Base-by-base conservation (phyloP, 768 basidiomycete species). In the Mrakia hoshinonis region DNA sequence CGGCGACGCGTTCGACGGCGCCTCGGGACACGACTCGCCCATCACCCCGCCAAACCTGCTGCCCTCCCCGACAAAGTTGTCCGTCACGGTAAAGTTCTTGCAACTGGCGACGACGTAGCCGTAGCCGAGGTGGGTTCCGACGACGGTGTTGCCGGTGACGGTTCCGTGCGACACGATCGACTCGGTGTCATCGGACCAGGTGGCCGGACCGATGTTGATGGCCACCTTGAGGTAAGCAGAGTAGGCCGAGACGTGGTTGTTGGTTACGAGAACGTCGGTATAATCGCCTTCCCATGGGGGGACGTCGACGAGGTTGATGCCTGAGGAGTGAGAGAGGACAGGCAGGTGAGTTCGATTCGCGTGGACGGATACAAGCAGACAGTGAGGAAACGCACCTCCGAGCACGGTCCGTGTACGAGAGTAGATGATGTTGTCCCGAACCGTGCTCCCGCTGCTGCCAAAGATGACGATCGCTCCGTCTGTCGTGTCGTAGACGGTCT, bases 401-500 rank as follows among this genome's bases (percentile, higher is more conserved):
- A 79, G 72, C 13, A 79, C 74, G 18, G 78, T 76, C 26, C 80
- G 49, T 4, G 79, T 78, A 15, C 76, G 69, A 12, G 79, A 75
- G 46, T 76, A 79, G 29, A 80, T 72, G 24, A 75, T 67, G 60
- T 80, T 80, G 47, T 78, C 63, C 49, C 73, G 58, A 7, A 80
- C 76, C 26, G 75, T 76, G 10, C 76, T 76, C 6, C 80, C 79
- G 1, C 77, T 55, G 24, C 79, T 79, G 2, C 78, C 78, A 54
- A 80, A 80, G 11, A 80, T 73, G 20, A 80, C 80, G 47, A 80
- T 79, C 6, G 78, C 79, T 24, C 77, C 80, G 58, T 80, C 80
- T 3, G 80, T 80, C 1, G 78, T 75, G 64, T 80, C 80, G 63
- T 76, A 79, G 9, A 80, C 77, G 4, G 76, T 76, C 79, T 80